Conservation (phyloP, 2,329 filamentous ascomycete species). For the Phaeosphaeriaceae sp. region DNA sequence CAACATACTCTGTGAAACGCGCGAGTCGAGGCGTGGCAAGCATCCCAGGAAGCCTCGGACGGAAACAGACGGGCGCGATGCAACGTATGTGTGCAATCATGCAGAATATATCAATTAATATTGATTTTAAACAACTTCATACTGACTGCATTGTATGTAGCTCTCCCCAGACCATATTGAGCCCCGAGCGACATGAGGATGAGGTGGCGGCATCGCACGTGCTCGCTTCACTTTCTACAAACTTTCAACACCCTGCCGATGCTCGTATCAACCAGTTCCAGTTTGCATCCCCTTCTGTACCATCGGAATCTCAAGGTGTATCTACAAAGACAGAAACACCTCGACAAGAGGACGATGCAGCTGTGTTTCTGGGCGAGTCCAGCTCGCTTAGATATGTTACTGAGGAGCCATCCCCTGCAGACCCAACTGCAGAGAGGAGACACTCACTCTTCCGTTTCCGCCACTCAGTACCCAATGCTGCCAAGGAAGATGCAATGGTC, state of each 20-base stretch:
- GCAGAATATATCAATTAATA: too few species aligned
- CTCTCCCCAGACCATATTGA: slow-evolving; percentile 9
- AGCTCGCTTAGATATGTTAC: slow-evolving; percentile 59
- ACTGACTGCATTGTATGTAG: slow-evolving; percentile 1
- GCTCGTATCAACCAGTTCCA: slow-evolving; percentile 19
- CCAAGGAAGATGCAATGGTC: slow-evolving; percentile 43
- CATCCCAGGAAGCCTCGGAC: slow-evolving; percentile 35
- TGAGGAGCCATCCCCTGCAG: slow-evolving; percentile 37
- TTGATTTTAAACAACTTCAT: not conserved
- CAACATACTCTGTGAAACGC: slow-evolving; percentile 50
- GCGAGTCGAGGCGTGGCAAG: slow-evolving; percentile 53
- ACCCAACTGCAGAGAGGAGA: slow-evolving; percentile 29
- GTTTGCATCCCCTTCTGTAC: slow-evolving; percentile 18
- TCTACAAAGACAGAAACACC: slow-evolving; percentile 21
- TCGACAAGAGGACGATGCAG: slow-evolving; percentile 32
- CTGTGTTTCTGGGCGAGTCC: slow-evolving; percentile 55
- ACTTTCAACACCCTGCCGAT: slow-evolving; percentile 30
- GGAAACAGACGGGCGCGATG: slow-evolving; percentile 23
- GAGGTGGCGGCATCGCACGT: slow-evolving; percentile 39
- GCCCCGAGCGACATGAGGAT: slow-evolving; percentile 32
- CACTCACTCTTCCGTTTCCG: slow-evolving; percentile 29
- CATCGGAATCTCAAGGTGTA: slow-evolving; percentile 13
- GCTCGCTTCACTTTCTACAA: slow-evolving; percentile 35
- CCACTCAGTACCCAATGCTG: slow-evolving; percentile 43
- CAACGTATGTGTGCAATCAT: slow-evolving; percentile 23